Evolutionary conservation across 768 basidiomycete genomes (phyloP).

Genomic region (Neoboletus subvelutipes): DNA sequence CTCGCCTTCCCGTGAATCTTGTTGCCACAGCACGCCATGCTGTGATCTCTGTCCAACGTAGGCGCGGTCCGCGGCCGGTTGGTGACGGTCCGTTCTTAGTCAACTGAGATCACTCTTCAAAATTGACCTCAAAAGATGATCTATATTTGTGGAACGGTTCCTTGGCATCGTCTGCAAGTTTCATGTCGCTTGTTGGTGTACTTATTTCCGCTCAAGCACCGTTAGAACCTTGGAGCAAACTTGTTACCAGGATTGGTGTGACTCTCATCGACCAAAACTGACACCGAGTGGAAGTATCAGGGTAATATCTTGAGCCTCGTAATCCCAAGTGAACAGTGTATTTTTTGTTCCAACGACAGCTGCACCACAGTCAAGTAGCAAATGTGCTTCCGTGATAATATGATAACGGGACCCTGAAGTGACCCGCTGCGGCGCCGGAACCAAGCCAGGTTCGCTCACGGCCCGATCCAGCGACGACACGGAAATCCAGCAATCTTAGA

Average conservation of each 20-base stretch:
- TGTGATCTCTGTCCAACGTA: background rate
- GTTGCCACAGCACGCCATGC: conserved; percentile 3
- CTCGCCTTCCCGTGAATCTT: background rate
- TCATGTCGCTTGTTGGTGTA: conserved; percentile 12
- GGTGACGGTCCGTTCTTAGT: background rate
- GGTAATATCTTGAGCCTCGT: background rate
- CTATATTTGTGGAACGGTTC: conserved; percentile 1
- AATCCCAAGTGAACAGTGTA: background rate
- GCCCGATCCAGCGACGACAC: background rate
- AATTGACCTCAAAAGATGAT: conserved; percentile 6
- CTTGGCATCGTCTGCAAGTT: background rate
- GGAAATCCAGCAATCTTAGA: background rate
- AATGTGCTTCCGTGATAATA: background rate
- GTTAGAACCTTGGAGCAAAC: background rate
- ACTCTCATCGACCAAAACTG: background rate
- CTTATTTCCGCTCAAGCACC: conserved; percentile 29
- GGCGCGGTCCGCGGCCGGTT: background rate
- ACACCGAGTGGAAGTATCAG: background rate
- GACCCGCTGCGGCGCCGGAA: background rate
- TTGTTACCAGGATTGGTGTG: background rate
- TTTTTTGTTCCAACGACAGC: background rate
- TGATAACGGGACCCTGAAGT: background rate
- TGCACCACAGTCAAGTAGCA: background rate
- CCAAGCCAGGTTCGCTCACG: background rate
- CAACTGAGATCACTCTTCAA: conserved; percentile 2